Conservation (phyloP, 139 green algal genomes). For the Gonium pectorale region DNA sequence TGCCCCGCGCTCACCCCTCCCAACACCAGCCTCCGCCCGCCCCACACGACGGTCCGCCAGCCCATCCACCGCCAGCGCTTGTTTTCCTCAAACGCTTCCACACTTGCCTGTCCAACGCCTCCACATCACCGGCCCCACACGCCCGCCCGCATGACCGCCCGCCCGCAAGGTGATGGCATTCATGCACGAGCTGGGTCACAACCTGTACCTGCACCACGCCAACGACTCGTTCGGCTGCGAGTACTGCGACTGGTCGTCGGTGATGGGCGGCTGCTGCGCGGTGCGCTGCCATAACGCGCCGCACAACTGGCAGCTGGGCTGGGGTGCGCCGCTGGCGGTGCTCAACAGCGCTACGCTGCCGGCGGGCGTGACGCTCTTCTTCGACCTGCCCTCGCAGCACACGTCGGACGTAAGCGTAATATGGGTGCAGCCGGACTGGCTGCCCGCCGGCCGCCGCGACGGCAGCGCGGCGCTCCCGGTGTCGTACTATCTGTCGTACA, state of each 20-base stretch:
- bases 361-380: not conserved
- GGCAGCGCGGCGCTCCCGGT: not conserved
- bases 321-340: constrained; percentile 38
- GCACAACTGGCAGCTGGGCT: constrained; percentile 66
- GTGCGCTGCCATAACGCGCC: constrained; percentile 52
- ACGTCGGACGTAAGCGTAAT: constrained; percentile 13
- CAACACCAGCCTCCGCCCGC: no score
- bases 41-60: no score
- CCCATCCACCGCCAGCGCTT: no score
- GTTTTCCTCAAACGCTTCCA: no score
- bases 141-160: no score
- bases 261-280: constrained; percentile 63
- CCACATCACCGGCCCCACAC: no score
- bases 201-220: constrained; percentile 59
- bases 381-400: constrained; percentile 41
- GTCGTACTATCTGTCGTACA: constrained; percentile 44
- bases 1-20: no score
- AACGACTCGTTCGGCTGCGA: constrained; percentile 33
- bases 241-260: constrained; percentile 51
- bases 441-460: not conserved
- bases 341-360: constrained; percentile 28
- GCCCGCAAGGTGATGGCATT: constrained; percentile 36
- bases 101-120: no score
- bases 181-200: constrained; percentile 63
- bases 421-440: constrained; percentile 43